phyloP scores from a whole-genome alignment of 179 eudicot genomes.

The Sideroxylon spinosum region DNA sequence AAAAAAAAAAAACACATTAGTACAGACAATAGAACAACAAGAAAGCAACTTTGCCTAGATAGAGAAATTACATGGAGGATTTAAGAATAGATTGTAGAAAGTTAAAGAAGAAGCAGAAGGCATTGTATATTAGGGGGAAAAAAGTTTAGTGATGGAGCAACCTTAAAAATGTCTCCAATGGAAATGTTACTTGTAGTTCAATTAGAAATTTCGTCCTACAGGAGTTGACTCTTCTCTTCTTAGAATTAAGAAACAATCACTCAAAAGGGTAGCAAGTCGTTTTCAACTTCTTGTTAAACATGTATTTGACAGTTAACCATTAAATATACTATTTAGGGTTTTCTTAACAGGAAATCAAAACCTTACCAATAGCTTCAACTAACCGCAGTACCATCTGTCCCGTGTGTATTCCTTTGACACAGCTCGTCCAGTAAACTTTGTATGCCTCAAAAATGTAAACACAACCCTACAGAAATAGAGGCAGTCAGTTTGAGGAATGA shows the following conservation, averaged over 20 bases:
- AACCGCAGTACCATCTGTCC: constrained; percentile 88
- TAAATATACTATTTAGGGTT: neutral
- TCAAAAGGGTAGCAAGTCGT: neutral
- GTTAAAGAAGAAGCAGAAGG: neutral
- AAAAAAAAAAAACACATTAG: neutral
- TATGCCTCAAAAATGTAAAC: constrained; percentile 83
- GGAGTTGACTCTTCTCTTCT: neutral
- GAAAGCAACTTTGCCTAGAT: neutral
- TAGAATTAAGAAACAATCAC: neutral
- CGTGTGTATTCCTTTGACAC: constrained; percentile 80
- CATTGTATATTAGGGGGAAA: neutral
- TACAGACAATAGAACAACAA: neutral
- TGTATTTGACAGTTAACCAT: neutral
- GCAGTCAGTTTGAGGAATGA: neutral
- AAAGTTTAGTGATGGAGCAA: neutral
- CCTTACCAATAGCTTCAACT: constrained; percentile 95
- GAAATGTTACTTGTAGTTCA: neutral
- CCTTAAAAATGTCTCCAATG: neutral
- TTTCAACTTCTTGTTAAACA: neutral
- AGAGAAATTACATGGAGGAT: neutral
- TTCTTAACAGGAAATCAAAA: constrained; percentile 15
- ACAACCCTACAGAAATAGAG: constrained; percentile 56
- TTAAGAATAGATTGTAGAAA: neutral
- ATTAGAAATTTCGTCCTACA: neutral
- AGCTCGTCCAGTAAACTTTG: constrained; percentile 71